Evolutionary conservation across 345 rosid species (phyloP), one percentile per base, ranked within the genome.

Genomic region (Eucalyptus camaldulensis): DNA sequence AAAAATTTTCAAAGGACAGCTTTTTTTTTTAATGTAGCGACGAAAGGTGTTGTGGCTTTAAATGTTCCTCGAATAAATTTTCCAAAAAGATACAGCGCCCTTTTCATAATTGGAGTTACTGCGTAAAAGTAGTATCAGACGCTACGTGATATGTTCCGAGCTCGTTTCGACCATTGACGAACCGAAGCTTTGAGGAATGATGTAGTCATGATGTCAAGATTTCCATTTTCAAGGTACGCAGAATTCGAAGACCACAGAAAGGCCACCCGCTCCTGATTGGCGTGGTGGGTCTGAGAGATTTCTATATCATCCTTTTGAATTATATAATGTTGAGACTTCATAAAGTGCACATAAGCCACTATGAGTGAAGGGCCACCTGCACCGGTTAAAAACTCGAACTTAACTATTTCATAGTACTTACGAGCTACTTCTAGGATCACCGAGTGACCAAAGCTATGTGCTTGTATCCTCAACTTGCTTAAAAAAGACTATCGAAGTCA

Each of bases 361-460:
- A 8, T 65, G 5, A 31, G 19, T 4, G 9, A 65, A 65, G 76
- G 37, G 17, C 19, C 8, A 14, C 10, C 2, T 4, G 10, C 9
- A 7, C 21, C 16, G 5, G 10, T n/a, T 65, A 65, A 65, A 2
- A 65, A 16, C 19, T 15, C 16, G 7, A 67, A 31, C 22, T 15
- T 67, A 67, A 31, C 10, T 8, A 5, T 8, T 31, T 33, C 6
- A n/a, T 1, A 22, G 21, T 17, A 17, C 44, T 1, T 69, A 9
- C 24, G 5, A 17, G 7, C 8, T 33, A 11, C 13, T 69, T 9
- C 7, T 33, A 9, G 44, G 22, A 10, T 33, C 12, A 15, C 25
- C 4, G 0, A 69, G 4, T 17, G 1, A 16, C 43, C 7, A 5
- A 33, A 69, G 13, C 4, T 0, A 33, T 8, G 25, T 33, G 43